Evolutionary conservation across 2,329 filamentous ascomycete species (phyloP), one percentile per base, ranked within the genome.

Genomic region (Rhynchosporium graminicola): DNA sequence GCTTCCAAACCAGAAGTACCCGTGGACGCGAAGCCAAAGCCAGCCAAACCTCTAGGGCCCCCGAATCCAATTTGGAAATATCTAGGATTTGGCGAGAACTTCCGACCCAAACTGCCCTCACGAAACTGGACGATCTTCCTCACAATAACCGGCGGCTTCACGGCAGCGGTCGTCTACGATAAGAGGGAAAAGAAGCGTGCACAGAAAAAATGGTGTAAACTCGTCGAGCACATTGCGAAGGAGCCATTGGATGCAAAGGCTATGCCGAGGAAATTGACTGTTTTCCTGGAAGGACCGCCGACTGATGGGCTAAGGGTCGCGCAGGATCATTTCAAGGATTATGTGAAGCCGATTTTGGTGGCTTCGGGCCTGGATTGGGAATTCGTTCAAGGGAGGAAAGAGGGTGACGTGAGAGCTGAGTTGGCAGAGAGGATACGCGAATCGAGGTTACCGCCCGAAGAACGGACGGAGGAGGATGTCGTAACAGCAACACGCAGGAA

Each of bases 111-210:
- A 76, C 86, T 99, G 20, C 95, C 95, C 7, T 98, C 94, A 20
- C 90, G 95, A 65, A 98, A 98, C 76, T 99, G 95, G 95, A 86
- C 95, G 78, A 97, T 99, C 72, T 99, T 99, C 79, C 87, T 93
- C 77, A 82, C 89, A 52, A 76, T 98, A 60, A 88, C 89, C 10
- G 88, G 88, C 59, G 85, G 90, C 52, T 89, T 97, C 74, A 86
- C 91, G 5, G 87, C 85, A 15, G 90, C 92, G 58, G 83, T 98
- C 61, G 84, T 95, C 74, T 97, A 99, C 80, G 95, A 99, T 77
- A 91, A 91, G 73, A 88, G 91, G 64, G 89, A 98, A 78, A 97
- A 94, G 81, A 90, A 88, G 71, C 87, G 87, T 65, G 87, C 88
- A 59, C 94, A 95, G 61, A 84, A 89, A 66, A 93, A 93, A 76